Evolutionary conservation across 805 yeast species (phyloP), one percentile per base, ranked within the genome.

Genomic region (Candida verbasci): DNA sequence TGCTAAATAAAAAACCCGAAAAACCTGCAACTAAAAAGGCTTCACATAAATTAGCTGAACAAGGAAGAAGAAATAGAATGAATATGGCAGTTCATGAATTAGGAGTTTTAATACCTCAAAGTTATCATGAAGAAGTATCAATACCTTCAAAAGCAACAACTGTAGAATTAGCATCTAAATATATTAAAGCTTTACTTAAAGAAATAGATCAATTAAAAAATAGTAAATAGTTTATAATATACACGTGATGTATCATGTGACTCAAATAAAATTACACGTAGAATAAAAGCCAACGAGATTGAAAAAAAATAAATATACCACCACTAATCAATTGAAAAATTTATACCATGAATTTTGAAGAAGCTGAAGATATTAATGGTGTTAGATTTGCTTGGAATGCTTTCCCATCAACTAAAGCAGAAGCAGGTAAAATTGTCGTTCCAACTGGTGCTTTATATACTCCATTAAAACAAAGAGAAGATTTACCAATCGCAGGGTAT

Each of bases 371-470:
- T 39, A 51, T 60, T 43, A 67, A 67, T 53, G 72, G 73, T 18
- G 62, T 67, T 26, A 65, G 73, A 39, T 63, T 61, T 34, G 60
- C 72, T 10, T 62, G 84, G 81, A 65, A 70, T 66, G 82, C 86
- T 28, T 81, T 91, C 52, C 98, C 99, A 20, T 79, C 85, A 28
- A 82, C 96, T 25, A 79, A 88, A 48, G 77, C 79, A 28, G 97
- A 93, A 60, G 93, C 96, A 14, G 81, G 82, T 50, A 83, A 93
- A 48, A 83, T 88, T 53, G 94, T 91, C 14, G 89, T 93, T 22
- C 98, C 99, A 9, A 81, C 93, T 24, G 95, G 97, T 28, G 82
- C 96, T 38, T 66, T 93, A 44, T 93, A 88, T 69, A 89, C 97
- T n/a, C 99, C 99, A 7, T 73, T 93, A 49, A 79, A 86, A 52